phyloP scores from a whole-genome alignment of 805 yeast genomes.

The Spathaspora gorwiae region DNA sequence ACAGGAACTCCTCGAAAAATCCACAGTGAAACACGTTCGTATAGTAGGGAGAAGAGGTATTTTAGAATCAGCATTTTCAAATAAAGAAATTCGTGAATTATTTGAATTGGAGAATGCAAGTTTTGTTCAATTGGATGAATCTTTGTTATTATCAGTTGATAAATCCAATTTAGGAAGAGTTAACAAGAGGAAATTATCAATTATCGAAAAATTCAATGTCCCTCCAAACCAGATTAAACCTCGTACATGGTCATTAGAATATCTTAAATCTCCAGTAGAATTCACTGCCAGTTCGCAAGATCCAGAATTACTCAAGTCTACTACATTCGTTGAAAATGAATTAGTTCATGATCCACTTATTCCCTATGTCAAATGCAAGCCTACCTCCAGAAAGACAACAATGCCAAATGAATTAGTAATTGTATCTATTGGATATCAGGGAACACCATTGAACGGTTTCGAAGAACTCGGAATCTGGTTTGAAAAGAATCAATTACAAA shows the following conservation, averaged over 20 bases:
- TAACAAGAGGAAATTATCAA: slow-evolving; percentile 59
- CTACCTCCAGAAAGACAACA: slow-evolving; percentile 28
- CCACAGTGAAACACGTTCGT: slow-evolving; percentile 58
- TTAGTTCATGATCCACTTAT: slow-evolving; percentile 36
- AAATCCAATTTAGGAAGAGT: slow-evolving; percentile 41
- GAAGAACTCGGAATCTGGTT: slow-evolving; percentile 32
- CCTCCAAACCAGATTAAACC: neutral
- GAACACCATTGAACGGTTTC: slow-evolving; percentile 59
- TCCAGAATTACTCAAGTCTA: slow-evolving; percentile 35
- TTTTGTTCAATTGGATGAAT: slow-evolving; percentile 35
- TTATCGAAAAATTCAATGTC: slow-evolving; percentile 48
- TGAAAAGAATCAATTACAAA: slow-evolving; percentile 25
- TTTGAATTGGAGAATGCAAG: slow-evolving; percentile 49
- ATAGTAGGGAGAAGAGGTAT: slow-evolving; percentile 86
- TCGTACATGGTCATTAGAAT: slow-evolving; percentile 61
- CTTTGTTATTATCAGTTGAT: slow-evolving; percentile 22
- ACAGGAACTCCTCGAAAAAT: slow-evolving; percentile 43
- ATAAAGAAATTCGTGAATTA: slow-evolving; percentile 85
- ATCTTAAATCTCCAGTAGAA: slow-evolving; percentile 60
- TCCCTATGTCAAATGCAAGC: slow-evolving; percentile 9
- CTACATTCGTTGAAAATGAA: slow-evolving; percentile 47
- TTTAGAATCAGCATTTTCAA: slow-evolving; percentile 82
- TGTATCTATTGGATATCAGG: slow-evolving; percentile 79
- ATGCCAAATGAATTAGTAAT: slow-evolving; percentile 63
- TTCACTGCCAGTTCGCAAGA: slow-evolving; percentile 38